Percentiles rank a stretch among this genome's conserved stretches.
phyloP scores from a whole-genome alignment of 495 filamentous ascomycete species.

The Aspergillus carlsbadensis region DNA sequence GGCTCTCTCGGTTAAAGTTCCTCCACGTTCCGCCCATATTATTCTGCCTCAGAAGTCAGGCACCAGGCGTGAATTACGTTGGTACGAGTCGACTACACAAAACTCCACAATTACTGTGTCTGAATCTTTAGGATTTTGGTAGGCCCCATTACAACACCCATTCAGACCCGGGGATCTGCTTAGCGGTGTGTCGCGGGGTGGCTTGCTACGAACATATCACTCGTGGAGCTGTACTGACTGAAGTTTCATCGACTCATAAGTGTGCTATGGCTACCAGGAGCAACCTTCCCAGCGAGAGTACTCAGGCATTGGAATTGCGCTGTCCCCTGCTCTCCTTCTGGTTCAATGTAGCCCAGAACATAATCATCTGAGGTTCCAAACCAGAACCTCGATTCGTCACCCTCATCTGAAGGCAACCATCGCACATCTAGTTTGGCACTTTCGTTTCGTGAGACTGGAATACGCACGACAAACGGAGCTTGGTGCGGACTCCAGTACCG shows the following conservation, averaged over 20 bases:
- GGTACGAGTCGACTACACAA: too few relatives aligned
- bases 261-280: constrained; percentile 19
- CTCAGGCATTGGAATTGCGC: constrained; percentile 33
- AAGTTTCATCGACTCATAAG: constrained; percentile 19
- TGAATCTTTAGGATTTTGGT: too few relatives aligned
- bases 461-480: constrained; percentile 35
- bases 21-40: too few relatives aligned
- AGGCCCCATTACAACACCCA: too few relatives aligned
- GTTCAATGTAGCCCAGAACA: constrained; percentile 37
- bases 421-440: constrained; percentile 41
- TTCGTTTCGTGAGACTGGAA: constrained; percentile 39
- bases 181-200: too few relatives aligned
- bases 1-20: constrained; percentile 26
- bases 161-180: too few relatives aligned
- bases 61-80: background rate
- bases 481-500: constrained; percentile 37
- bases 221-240: background rate
- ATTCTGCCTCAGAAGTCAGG: constrained; percentile 8
- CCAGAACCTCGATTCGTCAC: constrained; percentile 36
- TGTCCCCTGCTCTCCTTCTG: constrained; percentile 18
- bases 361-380: constrained; percentile 43
- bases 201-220: background rate
- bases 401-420: constrained; percentile 28
- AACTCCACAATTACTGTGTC: too few relatives aligned
- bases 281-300: constrained; percentile 28